Conservation (phyloP, 495 filamentous ascomycete species). For the Aspergillus indologenus region DNA sequence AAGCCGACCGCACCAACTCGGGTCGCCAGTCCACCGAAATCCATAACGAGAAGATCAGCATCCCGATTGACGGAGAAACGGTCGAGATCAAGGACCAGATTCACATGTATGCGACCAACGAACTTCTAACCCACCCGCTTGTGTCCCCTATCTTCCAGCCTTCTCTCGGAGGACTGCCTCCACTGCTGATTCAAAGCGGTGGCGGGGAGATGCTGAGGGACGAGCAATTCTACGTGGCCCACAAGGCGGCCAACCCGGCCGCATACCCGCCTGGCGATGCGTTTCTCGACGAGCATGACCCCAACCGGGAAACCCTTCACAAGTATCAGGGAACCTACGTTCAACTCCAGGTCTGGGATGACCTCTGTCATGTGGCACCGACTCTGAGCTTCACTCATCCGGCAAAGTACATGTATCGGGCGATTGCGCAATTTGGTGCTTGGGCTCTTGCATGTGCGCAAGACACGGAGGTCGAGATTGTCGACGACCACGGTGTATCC, state of each 20-base stretch:
- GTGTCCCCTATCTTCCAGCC: conserved; percentile 86
- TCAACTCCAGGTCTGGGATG: conserved; percentile 94
- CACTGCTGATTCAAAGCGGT: conserved; percentile 78
- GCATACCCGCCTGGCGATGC: conserved; percentile 67
- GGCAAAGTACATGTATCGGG: conserved; percentile 90
- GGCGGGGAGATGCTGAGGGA: conserved; percentile 87
- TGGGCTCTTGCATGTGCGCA: conserved; percentile 87
- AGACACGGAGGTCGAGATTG: conserved; percentile 70
- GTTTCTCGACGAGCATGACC: conserved; percentile 62
- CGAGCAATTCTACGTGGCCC: conserved; percentile 91
- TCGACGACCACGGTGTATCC: conserved; percentile 75
- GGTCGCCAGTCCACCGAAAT: conserved; percentile 9
- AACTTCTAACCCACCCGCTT: conserved; percentile 78
- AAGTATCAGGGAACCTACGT: conserved; percentile 82
- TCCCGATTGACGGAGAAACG: conserved; percentile 67
- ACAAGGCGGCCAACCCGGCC: conserved; percentile 82
- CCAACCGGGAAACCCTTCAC: conserved; percentile 49
- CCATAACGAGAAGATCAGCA: conserved; percentile 46
- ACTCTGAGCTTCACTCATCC: conserved; percentile 90
- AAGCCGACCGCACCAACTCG: conserved; percentile 12
- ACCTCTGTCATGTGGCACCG: conserved; percentile 87
- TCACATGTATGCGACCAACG: conserved; percentile 90
- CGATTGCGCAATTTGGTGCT: conserved; percentile 85
- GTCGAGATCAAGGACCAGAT: conserved; percentile 86
- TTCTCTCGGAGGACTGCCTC: conserved; percentile 83